phyloP scores from a whole-genome alignment of 208 protist genomes.

The Trypanosomatidae sp. region DNA sequence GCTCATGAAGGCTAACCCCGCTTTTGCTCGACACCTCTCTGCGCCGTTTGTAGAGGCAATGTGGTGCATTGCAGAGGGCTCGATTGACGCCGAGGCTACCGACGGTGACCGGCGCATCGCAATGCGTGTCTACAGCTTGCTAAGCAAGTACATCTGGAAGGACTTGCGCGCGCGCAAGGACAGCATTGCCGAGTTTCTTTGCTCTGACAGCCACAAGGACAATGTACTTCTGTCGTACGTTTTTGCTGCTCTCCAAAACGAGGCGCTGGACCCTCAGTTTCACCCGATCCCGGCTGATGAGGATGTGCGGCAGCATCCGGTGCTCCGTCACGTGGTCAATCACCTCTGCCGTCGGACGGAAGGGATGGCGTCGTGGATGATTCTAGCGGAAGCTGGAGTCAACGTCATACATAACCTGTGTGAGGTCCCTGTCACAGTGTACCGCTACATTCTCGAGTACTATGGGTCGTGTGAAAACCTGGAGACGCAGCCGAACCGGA shows the following conservation, averaged over 20 bases:
- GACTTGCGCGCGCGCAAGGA: constrained; percentile 69
- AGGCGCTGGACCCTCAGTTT: constrained; percentile 72
- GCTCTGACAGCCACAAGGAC: constrained; percentile 53
- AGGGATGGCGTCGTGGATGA: constrained; percentile 75
- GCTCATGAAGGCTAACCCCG: constrained; percentile 62
- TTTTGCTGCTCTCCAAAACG: constrained; percentile 71
- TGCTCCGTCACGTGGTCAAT: constrained; percentile 68
- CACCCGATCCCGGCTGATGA: constrained; percentile 49
- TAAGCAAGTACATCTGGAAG: constrained; percentile 73
- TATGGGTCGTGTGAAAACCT: constrained; percentile 20
- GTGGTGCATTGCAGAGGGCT: constrained; percentile 84
- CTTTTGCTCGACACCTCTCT: constrained; percentile 57
- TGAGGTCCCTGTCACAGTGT: constrained; percentile 68
- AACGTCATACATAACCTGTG: constrained; percentile 79
- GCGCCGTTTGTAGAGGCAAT: constrained; percentile 82
- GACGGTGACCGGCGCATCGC: constrained; percentile 71
- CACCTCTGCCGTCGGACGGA: constrained; percentile 83
- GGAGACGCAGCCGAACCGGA: constrained; percentile 33
- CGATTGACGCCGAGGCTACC: constrained; percentile 47
- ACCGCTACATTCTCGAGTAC: constrained; percentile 79
- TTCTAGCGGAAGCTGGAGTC: constrained; percentile 67
- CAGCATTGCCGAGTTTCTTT: constrained; percentile 72
- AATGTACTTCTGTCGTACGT: constrained; percentile 85
- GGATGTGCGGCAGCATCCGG: constrained; percentile 44
- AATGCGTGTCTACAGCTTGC: constrained; percentile 85